Evolutionary conservation across 2,329 filamentous ascomycete species (phyloP).

Genomic region (Scytalidium lignicola): DNA sequence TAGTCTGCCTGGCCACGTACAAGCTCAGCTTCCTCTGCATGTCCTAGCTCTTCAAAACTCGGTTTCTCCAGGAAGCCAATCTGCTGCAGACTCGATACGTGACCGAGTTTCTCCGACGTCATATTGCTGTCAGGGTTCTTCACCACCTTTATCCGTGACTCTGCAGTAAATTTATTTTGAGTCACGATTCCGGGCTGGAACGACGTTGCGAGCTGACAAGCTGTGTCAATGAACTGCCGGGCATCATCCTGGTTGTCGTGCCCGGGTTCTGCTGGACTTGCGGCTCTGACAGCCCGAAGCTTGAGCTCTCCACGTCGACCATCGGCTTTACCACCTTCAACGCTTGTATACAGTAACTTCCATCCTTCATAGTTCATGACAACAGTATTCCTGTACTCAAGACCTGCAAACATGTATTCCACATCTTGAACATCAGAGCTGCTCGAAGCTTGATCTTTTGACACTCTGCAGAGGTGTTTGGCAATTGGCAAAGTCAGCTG

Average conservation of each 20-base stretch:
- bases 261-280: background rate
- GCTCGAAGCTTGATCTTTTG: conserved; percentile 7
- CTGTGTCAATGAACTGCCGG: conserved; percentile 5
- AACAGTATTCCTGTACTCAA: conserved; percentile 21
- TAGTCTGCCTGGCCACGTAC: background rate
- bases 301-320: conserved; percentile 22
- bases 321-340: conserved; percentile 27
- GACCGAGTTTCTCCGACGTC: background rate
- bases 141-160: background rate
- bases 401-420: conserved; percentile 26
- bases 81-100: background rate
- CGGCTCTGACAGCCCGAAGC: conserved; percentile 11
- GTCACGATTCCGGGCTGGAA: background rate
- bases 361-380: conserved; percentile 18
- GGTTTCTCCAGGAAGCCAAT: background rate
- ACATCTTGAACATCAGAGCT: conserved; percentile 13
- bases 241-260: background rate
- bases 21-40: background rate
- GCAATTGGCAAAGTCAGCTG: conserved; percentile 22
- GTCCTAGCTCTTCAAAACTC: background rate
- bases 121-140: background rate
- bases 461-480: conserved; percentile 13
- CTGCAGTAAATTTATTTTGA: background rate
- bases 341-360: conserved; percentile 18
- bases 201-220: background rate